Conservation (phyloP, 257 asterid species). For the Datura wrightii region DNA sequence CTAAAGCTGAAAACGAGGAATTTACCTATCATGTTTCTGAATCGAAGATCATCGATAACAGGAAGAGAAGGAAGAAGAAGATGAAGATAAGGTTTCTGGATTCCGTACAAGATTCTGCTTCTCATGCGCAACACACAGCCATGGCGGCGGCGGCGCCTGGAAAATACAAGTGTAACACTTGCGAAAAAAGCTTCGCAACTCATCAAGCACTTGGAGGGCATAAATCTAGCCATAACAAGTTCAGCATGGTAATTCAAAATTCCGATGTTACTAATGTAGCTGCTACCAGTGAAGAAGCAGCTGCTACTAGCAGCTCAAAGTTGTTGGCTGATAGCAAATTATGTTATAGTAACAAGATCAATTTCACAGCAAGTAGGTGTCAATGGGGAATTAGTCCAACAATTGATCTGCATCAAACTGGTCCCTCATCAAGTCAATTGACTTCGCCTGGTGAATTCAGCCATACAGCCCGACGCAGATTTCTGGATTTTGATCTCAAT, state of each 20-base stretch:
- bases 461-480: conserved; percentile 12
- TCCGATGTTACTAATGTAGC: background rate
- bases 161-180: conserved; percentile 43
- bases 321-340: conserved; percentile 14
- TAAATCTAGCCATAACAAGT: conserved; percentile 52
- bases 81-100: conserved; percentile 43
- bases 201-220: conserved; percentile 61
- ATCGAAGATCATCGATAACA: background rate
- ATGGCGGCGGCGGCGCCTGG: conserved; percentile 28
- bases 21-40: background rate
- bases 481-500: conserved; percentile 58
- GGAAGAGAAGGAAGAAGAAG: conserved; percentile 50
- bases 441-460: conserved; percentile 35
- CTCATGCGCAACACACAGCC: background rate
- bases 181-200: conserved; percentile 45
- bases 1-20: conserved; percentile 29
- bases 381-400: no score
- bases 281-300: conserved; percentile 26
- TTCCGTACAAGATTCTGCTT: conserved; percentile 27
- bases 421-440: conserved; percentile 2
- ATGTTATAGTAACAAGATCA: no score
- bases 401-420: no score
- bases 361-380: no score
- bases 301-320: conserved; percentile 34
- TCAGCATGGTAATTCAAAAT: conserved; percentile 37